Evolutionary conservation across 495 filamentous ascomycete species (phyloP), one percentile per base, ranked within the genome.

Genomic region (Aspergillus steynii): DNA sequence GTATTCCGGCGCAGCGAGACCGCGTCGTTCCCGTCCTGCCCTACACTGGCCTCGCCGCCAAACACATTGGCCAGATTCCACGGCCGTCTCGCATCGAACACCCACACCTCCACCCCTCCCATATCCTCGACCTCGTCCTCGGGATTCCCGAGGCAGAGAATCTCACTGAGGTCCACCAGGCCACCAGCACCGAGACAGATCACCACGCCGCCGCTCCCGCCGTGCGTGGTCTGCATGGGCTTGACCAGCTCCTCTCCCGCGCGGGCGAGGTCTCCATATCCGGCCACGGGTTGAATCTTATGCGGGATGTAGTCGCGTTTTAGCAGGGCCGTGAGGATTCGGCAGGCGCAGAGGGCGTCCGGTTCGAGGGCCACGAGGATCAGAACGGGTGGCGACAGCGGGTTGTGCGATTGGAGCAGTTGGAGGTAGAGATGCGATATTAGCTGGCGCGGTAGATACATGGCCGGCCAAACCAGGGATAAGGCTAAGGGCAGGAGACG

Each of bases 221-320:
- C 93, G 60, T 88, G 80, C 31, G 83, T 83, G 70, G 87, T 87
- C 77, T 88, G 89, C 92, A 96, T 93, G 8, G 90, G 91, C 52
- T 78, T 80, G 56, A 97, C 85, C 53, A 95, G 80, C 61, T 91
- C 86, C 70, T 85, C 80, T 31, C 92, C 92, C 29, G 85, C 86
- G 66, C 86, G 85, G 67, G 89, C 80, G 45, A 99, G 87, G 68
- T 98, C 95, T 63, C 86, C 88, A 86, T 97, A 97, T 34, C 95
- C 95, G 15, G 90, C 84, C 42, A 99, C 88, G 4, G 96, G 95
- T 65, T 96, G 91, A 61, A 98, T 96, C 80, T 96, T 97, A 77
- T 98, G 94, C n/a, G 89, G 88, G 64, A 99, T 96, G 71, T 94
- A 98, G 80, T 99, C 95, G 80, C 92, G 89, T 79, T 94, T 97